Evolutionary conservation across 139 green algal genomes (phyloP), one percentile per base, ranked within the genome.

Genomic region (Picocystis salinarum): DNA sequence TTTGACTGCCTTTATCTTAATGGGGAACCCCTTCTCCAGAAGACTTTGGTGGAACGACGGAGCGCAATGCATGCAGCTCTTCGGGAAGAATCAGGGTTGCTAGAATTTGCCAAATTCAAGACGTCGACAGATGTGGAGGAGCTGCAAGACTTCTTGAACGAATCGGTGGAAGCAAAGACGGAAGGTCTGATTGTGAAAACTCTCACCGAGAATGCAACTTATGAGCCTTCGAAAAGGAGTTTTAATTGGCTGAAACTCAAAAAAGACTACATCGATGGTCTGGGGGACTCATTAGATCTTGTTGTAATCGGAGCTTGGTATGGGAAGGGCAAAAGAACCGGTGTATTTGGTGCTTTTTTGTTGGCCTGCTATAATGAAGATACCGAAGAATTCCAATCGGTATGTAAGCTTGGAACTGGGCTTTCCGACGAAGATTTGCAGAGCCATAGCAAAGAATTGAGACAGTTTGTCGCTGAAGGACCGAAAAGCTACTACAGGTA

Each of bases 1-100:
- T 98, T 98, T 52, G 88, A 98, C 67, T 91, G 80, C 65, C 79
- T 95, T 18, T 95, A 87, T 73, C 55, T 91, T 18, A 86, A 97
- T 64, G 87, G 85, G 25, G 20, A 70, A 30, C 52, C 61, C 31
- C 68, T 96, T 45, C 65, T 95, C 34, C 46, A 54, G 13, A 42
- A 66, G 42, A 40, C 55, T n/a, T 47, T 69, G 20, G 26, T 12
- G 6, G 30, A 55, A 46, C 63, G 88, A 5, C 55, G 88, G 0
- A 50, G 80, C 41, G 71, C 73, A 23, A 59, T 98, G 34, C 70
- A 79, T 33, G 25, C 17, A 2, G 48, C 77, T 12, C 59, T 93
- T 22, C 45, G 55, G 15, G 48, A 69, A 30, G 51, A 59, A 39
- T 49, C 67, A 5, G 82, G 82, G 1, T 55, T 86, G 59, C 59